Evolutionary conservation across 2,329 filamentous ascomycete species (phyloP).

Genomic region (Tolypocladium amazonense): DNA sequence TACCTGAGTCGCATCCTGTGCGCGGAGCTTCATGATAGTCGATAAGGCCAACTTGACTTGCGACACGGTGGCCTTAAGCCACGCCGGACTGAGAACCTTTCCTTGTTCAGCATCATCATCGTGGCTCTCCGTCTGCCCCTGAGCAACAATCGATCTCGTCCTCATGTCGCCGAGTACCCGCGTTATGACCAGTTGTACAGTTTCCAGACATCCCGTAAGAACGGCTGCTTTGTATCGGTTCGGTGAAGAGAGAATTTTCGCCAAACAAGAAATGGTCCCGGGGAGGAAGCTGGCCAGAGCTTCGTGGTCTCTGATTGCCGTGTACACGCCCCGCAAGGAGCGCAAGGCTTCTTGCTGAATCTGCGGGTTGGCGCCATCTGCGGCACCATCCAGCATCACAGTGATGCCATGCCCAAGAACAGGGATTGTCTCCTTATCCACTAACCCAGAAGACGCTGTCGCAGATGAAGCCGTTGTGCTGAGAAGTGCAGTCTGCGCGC

Average conservation of each 20-base stretch:
- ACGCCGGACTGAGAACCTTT: slow-evolving; percentile 39
- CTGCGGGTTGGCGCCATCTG: slow-evolving; percentile 50
- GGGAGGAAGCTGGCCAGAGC: slow-evolving; percentile 79
- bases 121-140: slow-evolving; percentile 11
- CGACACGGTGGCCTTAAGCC: slow-evolving; percentile 68
- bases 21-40: slow-evolving; percentile 65
- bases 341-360: slow-evolving; percentile 61
- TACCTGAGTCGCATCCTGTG: slow-evolving; percentile 59
- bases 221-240: slow-evolving; percentile 47
- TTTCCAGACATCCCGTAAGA: slow-evolving; percentile 49
- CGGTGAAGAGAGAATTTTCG: slow-evolving; percentile 62
- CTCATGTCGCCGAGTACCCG: slow-evolving; percentile 48
- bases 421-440: slow-evolving; percentile 54
- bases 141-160: slow-evolving; percentile 33
- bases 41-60: slow-evolving; percentile 79
- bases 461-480: slow-evolving; percentile 41
- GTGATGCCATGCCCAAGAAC: slow-evolving; percentile 75
- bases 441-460: slow-evolving; percentile 36
- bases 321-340: slow-evolving; percentile 52
- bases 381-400: slow-evolving; percentile 65
- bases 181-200: slow-evolving; percentile 43
- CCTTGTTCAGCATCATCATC: slow-evolving; percentile 13
- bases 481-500: slow-evolving; percentile 58
- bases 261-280: slow-evolving; percentile 72
- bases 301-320: slow-evolving; percentile 58